Conservation (phyloP, 495 filamentous ascomycete genomes). For the Penicillium canariense region DNA sequence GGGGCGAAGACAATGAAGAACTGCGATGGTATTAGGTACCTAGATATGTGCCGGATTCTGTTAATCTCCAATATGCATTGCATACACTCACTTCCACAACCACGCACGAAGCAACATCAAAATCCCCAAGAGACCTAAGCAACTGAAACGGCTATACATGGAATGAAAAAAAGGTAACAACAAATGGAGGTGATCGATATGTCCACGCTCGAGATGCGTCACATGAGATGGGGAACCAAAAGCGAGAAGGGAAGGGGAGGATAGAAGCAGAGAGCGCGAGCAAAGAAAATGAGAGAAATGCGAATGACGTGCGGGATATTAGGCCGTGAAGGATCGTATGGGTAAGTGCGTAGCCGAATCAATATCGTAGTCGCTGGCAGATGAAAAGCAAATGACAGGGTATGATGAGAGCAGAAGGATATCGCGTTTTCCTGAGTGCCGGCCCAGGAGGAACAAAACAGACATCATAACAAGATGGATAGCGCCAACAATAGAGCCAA, state of each 20-base stretch:
- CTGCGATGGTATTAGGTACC: constrained; percentile 26
- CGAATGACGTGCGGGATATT: constrained; percentile 11
- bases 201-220: constrained; percentile 23
- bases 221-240: constrained; percentile 1
- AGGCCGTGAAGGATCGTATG: constrained; percentile 30
- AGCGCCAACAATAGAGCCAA: constrained; percentile 15
- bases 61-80: constrained; percentile 13
- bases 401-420: constrained; percentile 16
- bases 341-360: constrained; percentile 21
- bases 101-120: not conserved
- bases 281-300: constrained; percentile 2
- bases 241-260: not conserved
- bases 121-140: not conserved
- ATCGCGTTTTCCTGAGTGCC: constrained; percentile 20
- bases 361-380: constrained; percentile 19
- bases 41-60: constrained; percentile 13
- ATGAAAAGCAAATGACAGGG: constrained; percentile 17
- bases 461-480: constrained; percentile 11
- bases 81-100: constrained; percentile 1
- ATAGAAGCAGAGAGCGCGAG: constrained; percentile 1
- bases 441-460: constrained; percentile 20
- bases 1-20: constrained; percentile 1
- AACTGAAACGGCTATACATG: not conserved
- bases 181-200: constrained; percentile 21
- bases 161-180: not conserved